A percentile compares a stretch with the other conserved stretches of the same genome.
These are phyloP conservation scores for Alternaria angustiovoidea DNA, from an alignment of 2,329 filamentous ascomycete genomes.

Conservation along the genomic window DNA sequence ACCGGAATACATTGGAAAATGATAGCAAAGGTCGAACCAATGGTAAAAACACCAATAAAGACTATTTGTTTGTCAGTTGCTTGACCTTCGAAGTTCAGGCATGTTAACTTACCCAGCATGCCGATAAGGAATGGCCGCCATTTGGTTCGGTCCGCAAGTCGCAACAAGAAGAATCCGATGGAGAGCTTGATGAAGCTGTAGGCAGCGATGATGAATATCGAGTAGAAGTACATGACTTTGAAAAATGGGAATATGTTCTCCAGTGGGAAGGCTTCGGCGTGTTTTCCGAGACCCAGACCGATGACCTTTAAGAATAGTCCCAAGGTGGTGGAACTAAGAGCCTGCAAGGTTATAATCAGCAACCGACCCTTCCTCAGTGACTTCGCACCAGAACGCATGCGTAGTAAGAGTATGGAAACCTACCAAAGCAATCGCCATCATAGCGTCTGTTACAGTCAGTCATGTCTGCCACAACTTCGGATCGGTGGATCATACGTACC, in stretches of 20 bases:
- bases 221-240: conserved; percentile 55
- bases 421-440: conserved; percentile 45
- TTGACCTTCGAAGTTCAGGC: background rate
- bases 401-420: background rate
- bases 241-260: conserved; percentile 46
- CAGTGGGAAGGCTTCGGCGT: conserved; percentile 45
- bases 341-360: conserved; percentile 8
- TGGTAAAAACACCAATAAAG: conserved; percentile 35
- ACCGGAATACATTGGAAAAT: conserved; percentile 50
- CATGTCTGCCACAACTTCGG: background rate
- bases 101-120: conserved; percentile 50
- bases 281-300: conserved; percentile 57
- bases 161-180: conserved; percentile 57
- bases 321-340: conserved; percentile 24
- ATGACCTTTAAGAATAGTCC: conserved; percentile 27
- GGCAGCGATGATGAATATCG: conserved; percentile 56
- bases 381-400: background rate
- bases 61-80: conserved; percentile 11
- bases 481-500: conserved; percentile 17
- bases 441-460: conserved; percentile 42
- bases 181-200: conserved; percentile 59
- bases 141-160: conserved; percentile 47
- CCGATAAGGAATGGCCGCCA: conserved; percentile 53
- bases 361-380: background rate
- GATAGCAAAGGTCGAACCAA: conserved; percentile 33